Conservation (phyloP, 2,329 filamentous ascomycete genomes). For the Ascocoryne sarcoides region DNA sequence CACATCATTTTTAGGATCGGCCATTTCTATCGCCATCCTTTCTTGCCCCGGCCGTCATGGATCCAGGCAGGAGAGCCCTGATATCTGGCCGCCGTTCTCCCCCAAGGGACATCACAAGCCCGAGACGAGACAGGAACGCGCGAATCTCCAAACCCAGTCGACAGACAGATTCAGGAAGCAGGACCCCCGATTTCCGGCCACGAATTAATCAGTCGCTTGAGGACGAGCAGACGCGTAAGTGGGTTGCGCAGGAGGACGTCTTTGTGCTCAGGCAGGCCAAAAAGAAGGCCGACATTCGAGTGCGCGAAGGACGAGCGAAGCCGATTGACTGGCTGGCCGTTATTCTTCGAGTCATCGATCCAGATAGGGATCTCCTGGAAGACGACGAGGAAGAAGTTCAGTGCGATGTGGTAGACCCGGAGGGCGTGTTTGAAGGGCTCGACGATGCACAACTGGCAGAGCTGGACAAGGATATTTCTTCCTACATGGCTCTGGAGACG, state of each 20-base stretch:
- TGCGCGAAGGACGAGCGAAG: conserved; percentile 82
- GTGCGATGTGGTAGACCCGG: conserved; percentile 70
- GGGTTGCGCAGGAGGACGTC: conserved; percentile 89
- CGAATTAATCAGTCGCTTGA: conserved; percentile 31
- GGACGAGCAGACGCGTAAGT: conserved; percentile 70
- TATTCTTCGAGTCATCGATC: conserved; percentile 79
- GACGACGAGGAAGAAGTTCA: conserved; percentile 66
- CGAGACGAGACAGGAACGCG: conserved; percentile 44
- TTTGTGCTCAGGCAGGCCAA: conserved; percentile 96
- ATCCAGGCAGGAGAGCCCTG: conserved; percentile 26
- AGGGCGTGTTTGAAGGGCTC: conserved; percentile 69
- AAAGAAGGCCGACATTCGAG: conserved; percentile 93
- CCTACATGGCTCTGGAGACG: conserved; percentile 74
- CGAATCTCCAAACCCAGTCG: conserved; percentile 45
- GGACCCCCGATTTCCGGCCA: conserved; percentile 20
- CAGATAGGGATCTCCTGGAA: conserved; percentile 75
- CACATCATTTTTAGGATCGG: too few relatives aligned
- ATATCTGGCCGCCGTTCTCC: conserved; percentile 29
- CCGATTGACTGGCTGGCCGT: conserved; percentile 93
- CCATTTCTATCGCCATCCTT: too few relatives aligned
- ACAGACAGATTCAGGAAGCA: conserved; percentile 23
- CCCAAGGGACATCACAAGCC: conserved; percentile 43
- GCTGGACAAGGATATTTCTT: conserved; percentile 70
- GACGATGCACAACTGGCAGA: conserved; percentile 59
- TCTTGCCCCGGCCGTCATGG: conserved; percentile 23